Evolutionary conservation across 2,329 filamentous ascomycete species (phyloP), one percentile per base, ranked within the genome.

Genomic region (Colletotrichum sp.): DNA sequence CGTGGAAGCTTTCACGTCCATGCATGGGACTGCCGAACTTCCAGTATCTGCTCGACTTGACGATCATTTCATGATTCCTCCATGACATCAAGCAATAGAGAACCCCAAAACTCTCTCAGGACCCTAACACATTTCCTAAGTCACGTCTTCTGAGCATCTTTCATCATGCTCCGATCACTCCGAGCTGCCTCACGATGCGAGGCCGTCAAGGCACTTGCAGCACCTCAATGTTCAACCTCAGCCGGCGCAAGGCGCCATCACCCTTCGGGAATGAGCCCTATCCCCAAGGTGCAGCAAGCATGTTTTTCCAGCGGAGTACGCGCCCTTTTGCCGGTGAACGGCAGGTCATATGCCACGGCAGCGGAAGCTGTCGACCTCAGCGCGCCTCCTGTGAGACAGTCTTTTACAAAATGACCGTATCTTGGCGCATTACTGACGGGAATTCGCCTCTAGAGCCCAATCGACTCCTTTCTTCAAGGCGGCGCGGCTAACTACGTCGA

Each of bases 401-500:
- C 16, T 18, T 5, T 4, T 0, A 5, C 4, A 3, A 0, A 28
- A 1, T 16, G 14, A 21, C 4, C 3, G 1, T 59, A 3, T 55
- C 2, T 16, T 9, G 3, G 16, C 4, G 9, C 14, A 5, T 5
- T 58, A 13, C 7, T 16, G 8, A 61, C 18, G 1, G 0, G 14
- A 21, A 2, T 1, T 24, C 6, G 16, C 38, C 1, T 38, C 7
- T 1, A 72, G 63, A 68, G 28, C 9, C 52, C 70, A 0, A 48
- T 68, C n/a, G 97, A 99, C 87, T 98, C 93, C 87, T 99, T 98
- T 90, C 91, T 99, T 74, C 95, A 96, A 77, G 97, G 97, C 79
- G 98, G 95, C 89, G 96, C 96, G 75, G 97, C 97, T 86, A 98
- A 97, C 88, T 99, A 99, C 88, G 95, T 98, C 84, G 97, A 99